Evolutionary conservation across 2,329 filamentous ascomycete genomes (phyloP).

Genomic region (Leptographium radiaticola): DNA sequence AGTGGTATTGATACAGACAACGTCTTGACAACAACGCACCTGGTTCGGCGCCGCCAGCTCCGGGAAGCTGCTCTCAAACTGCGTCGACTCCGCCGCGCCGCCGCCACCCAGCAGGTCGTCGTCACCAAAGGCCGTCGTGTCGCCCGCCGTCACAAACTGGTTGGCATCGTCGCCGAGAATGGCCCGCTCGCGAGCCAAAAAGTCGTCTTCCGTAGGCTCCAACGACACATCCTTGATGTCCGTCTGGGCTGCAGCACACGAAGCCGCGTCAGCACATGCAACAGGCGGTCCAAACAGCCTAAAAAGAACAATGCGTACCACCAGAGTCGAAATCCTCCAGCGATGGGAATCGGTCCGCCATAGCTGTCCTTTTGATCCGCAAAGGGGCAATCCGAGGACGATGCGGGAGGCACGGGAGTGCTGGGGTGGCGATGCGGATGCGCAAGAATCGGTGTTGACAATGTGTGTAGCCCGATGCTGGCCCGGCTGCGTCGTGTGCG

Average conservation of each 20-base stretch:
- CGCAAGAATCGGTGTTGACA: neutral
- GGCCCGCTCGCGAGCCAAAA: conserved; percentile 83
- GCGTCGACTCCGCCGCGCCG: conserved; percentile 29
- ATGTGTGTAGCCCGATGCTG: neutral
- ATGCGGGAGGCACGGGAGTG: neutral
- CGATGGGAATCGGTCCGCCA: conserved; percentile 71
- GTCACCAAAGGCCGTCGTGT: conserved; percentile 33
- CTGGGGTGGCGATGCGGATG: neutral
- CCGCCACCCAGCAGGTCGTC: conserved; percentile 61
- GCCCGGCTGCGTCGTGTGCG: neutral
- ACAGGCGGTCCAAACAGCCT: conserved; percentile 4
- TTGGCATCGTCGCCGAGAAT: conserved; percentile 84
- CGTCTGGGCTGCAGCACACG: conserved; percentile 45
- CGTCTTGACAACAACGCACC: conserved; percentile 28
- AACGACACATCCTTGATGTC: conserved; percentile 45
- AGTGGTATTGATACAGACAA: no score
- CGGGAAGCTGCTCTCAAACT: conserved; percentile 84
- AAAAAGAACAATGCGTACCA: conserved; percentile 26
- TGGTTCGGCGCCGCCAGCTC: conserved; percentile 58
- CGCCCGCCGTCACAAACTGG: conserved; percentile 70
- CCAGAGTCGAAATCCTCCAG: conserved; percentile 64
- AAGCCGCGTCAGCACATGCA: conserved; percentile 7
- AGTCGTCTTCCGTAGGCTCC: conserved; percentile 59
- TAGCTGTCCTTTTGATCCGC: conserved; percentile 13
- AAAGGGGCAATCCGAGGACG: neutral